These are phyloP conservation scores for Globisporangium splendens DNA, from an alignment of 352 stramenopile genomes.

Conservation along the genomic window DNA sequence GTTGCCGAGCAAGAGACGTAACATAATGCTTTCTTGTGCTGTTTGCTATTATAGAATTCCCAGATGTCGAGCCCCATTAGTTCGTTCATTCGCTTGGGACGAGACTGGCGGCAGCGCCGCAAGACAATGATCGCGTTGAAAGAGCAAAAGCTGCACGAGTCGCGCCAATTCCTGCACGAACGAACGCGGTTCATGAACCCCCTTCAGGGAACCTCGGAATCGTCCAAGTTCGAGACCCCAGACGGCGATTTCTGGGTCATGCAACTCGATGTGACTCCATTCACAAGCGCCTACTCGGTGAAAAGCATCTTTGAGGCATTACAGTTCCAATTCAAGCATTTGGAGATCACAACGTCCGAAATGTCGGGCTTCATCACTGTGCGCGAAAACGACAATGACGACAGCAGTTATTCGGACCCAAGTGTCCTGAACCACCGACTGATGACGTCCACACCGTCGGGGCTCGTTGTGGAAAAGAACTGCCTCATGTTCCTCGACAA, in stretches of 20 bases:
- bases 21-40: not conserved
- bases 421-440: constrained; percentile 34
- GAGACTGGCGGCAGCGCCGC: constrained; percentile 8
- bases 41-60: constrained; percentile 1
- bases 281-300: not conserved
- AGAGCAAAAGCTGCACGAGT: constrained; percentile 28
- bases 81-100: constrained; percentile 12
- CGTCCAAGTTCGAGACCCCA: constrained; percentile 27
- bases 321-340: constrained; percentile 32
- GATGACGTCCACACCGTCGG: constrained; percentile 21
- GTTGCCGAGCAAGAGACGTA: too few relatives aligned
- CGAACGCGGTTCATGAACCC: constrained; percentile 28
- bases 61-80: constrained; percentile 16
- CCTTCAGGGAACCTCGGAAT: constrained; percentile 26
- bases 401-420: constrained; percentile 12
- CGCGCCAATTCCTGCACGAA: constrained; percentile 31
- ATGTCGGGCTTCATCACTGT: constrained; percentile 43
- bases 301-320: constrained; percentile 15
- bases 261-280: constrained; percentile 42
- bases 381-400: constrained; percentile 34
- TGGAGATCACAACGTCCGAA: constrained; percentile 51
- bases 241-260: constrained; percentile 27
- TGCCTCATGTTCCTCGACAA: constrained; percentile 24
- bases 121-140: constrained; percentile 8
- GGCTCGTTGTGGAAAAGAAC: constrained; percentile 33